phyloP scores from a whole-genome alignment of 441 rosid species.

The Populus hybrid region DNA sequence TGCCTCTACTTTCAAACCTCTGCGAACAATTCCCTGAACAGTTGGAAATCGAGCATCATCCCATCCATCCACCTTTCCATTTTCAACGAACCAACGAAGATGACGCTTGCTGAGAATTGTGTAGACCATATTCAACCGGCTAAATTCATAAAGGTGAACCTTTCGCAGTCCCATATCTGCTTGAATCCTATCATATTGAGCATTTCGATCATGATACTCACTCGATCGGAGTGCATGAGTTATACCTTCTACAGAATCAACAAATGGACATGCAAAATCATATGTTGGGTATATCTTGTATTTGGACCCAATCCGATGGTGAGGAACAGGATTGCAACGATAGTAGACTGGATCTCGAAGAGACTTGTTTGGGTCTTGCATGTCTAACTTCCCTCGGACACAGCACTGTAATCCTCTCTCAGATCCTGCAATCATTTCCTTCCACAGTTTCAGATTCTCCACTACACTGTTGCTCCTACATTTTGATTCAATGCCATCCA shows the following conservation, averaged over 20 bases:
- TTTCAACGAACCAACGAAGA: constrained; percentile 90
- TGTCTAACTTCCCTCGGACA: constrained; percentile 84
- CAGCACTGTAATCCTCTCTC: constrained; percentile 85
- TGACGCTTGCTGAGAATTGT: too few relatives aligned
- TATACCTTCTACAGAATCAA: constrained; percentile 75
- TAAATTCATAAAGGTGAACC: constrained; percentile 77
- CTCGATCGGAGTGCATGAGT: constrained; percentile 82
- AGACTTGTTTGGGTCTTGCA: constrained; percentile 94
- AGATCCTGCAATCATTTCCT: constrained; percentile 76
- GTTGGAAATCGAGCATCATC: constrained; percentile 98
- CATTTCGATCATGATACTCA: constrained; percentile 85
- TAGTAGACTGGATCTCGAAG: constrained; percentile 94
- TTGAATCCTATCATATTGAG: constrained; percentile 76
- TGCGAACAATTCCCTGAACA: constrained; percentile 94
- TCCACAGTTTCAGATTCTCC: constrained; percentile 73
- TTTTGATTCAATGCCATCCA: constrained; percentile 87
- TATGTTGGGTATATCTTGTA: constrained; percentile 91
- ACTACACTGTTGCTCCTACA: constrained; percentile 61
- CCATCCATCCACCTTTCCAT: constrained; percentile 92
- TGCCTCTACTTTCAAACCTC: constrained; percentile 88
- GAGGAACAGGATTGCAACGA: constrained; percentile 85
- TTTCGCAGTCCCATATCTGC: constrained; percentile 69
- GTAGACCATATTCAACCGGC: constrained; percentile 77
- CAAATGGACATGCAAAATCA: constrained; percentile 97
- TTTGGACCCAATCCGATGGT: constrained; percentile 80